These are phyloP conservation scores for Carex parvula DNA, from an alignment of 176 grass and related monocot genomes.

Conservation along the genomic window DNA sequence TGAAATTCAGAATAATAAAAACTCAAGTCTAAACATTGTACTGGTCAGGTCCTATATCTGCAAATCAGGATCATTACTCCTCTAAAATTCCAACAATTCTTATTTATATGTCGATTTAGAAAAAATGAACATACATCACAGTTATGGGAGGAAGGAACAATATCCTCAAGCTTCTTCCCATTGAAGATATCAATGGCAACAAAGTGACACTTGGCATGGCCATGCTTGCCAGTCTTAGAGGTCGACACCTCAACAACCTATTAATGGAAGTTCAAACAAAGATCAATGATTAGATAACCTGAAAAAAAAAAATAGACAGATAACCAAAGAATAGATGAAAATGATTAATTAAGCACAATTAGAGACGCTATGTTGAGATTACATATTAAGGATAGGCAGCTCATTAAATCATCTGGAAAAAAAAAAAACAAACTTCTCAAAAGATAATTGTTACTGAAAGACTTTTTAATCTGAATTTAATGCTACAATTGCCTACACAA, in stretches of 20 bases:
- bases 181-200: constrained; percentile 94
- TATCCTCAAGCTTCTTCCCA: constrained; percentile 92
- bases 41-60: background rate
- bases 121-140: constrained; percentile 61
- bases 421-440: background rate
- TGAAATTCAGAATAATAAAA: background rate
- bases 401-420: background rate
- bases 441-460: background rate
- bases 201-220: constrained; percentile 93
- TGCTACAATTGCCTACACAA: background rate
- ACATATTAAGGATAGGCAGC: background rate
- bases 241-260: constrained; percentile 97
- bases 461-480: background rate
- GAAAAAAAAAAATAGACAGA: background rate
- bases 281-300: background rate
- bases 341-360: background rate
- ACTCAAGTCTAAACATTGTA: background rate
- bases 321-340: background rate
- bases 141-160: constrained; percentile 92
- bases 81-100: background rate
- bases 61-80: background rate
- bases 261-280: background rate
- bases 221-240: constrained; percentile 95
- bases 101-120: background rate
- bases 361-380: background rate